Base-by-base conservation (phyloP, 73 alveolate genomes). In the Symbiodinium natans region DNA sequence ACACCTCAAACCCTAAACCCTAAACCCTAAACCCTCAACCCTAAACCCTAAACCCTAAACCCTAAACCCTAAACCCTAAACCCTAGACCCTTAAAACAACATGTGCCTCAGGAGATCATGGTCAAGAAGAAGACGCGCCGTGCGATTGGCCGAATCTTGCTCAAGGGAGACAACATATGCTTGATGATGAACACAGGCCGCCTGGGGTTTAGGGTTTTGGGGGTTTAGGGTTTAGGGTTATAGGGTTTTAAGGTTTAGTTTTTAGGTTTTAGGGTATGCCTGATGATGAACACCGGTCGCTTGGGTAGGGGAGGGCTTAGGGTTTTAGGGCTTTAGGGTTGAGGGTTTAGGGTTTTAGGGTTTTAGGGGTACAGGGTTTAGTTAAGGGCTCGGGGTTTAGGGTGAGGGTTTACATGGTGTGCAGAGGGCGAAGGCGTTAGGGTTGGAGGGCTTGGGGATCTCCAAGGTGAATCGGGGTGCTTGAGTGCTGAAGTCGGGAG, bases 91-190 rank as follows among this genome's bases (percentile, higher is more conserved):
- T n/a, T 25, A 19, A 59, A n/a, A 11, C 27, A 3, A 13, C 31
- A 6, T 21, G 40, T 48, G 11, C 33, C 17, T 27, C 85, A 90
- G 96, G 96, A 90, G 80, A 68, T 99, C 74, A 93, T 99, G 97
- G 99, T 99, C 83, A 99, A 99, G 99, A 99, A 99, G 98, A 99
- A 98, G 71, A 94, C 99, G 17, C 99, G 99, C 68, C 99, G 99
- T 63, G 94, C 96, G 87, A 93, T 99, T 56, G 99, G 99, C 93
- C 99, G 99, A 48, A 99, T 99, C 25, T 99, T 99, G 95, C 95
- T 99, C 52, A 99, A 99, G 94, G 99, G 99, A 36, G 99, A 99
- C 96, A 99, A 99, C 87, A 99, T 99, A 8, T 99, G 99, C 80
- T 99, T 99, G 63, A 92, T 92, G 98, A 92, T 92, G 98, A 92